phyloP scores from a whole-genome alignment of 1,284 basidiomycete species.

The Tremellales sp. region DNA sequence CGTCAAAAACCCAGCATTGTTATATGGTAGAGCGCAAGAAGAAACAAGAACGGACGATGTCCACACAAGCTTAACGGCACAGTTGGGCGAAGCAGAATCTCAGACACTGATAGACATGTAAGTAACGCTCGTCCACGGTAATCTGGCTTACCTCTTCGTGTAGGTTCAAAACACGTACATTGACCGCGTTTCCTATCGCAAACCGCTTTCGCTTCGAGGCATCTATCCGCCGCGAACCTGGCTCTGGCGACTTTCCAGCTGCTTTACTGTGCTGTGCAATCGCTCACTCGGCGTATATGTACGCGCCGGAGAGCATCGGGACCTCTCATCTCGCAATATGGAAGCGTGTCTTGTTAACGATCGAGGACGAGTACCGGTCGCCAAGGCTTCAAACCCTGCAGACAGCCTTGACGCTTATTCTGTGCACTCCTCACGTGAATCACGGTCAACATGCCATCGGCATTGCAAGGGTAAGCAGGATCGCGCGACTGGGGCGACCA shows the following conservation, averaged over 20 bases:
- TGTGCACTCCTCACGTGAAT: neutral
- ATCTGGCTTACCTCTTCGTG: too few relatives aligned
- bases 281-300: conserved; percentile 4
- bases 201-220: conserved; percentile 8
- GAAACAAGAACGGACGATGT: conserved; percentile 2
- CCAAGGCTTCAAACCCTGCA: neutral
- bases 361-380: neutral
- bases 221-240: conserved; percentile 3
- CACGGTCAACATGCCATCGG: neutral
- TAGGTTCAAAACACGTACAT: conserved; percentile 7
- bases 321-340: conserved; percentile 1
- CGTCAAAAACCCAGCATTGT: conserved; percentile 7
- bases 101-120: neutral
- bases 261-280: conserved; percentile 4
- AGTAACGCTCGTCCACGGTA: neutral
- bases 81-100: neutral
- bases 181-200: conserved; percentile 5
- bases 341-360: neutral
- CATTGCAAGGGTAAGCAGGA: neutral
- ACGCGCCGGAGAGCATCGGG: neutral
- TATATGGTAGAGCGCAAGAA: conserved; percentile 5
- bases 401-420: neutral
- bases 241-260: conserved; percentile 2
- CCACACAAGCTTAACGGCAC: neutral
- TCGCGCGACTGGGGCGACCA: neutral